Evolutionary conservation across 495 filamentous ascomycete species (phyloP), one percentile per base, ranked within the genome.

Genomic region (Chaetomium fimeti): DNA sequence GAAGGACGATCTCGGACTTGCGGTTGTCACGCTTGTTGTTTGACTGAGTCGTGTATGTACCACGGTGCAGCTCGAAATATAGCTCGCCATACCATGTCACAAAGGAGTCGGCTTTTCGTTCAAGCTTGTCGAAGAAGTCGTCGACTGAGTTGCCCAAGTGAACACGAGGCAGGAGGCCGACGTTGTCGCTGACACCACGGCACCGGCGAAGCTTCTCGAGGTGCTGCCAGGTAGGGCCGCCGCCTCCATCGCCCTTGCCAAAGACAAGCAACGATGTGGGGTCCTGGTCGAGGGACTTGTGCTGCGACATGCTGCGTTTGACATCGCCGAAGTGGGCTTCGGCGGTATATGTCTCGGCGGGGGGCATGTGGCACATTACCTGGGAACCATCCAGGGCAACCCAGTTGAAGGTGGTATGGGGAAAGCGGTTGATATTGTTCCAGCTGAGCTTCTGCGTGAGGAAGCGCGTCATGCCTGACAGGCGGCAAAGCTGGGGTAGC

Each of bases 371-470:
- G 75, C 93, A 97, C 57, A 98, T 83, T 49, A 98, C 94, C 70
- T 98, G 94, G 64, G 89, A 95, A 20, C 93, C 93, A 72, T 98
- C 94, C 28, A 97, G 84, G 2, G 91, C 81, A 22, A 98, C 92
- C 94, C 94, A 98, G 70, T 94, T 94, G 81, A 98, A 98, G 1
- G 94, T 98, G 2, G 93, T 97, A 68, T 98, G 94, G 1, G 94
- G 94, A 77, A 98, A 98, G 63, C 89, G 96, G 79, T 98, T 98
- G 81, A 98, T 97, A 75, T 98, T 98, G 76, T 98, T 98, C 84
- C 83, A 85, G 68, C 83, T 85, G 57, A 98, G 83, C 77, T 98
- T 98, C 76, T 98, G 94, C 1, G 94, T 98, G 67, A 98, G 90
- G 79, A 98, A 98, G 36, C 94, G 85, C 60, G 81, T 89, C 94